Conservation (phyloP, 1,284 basidiomycete species). For the Microbotryomycetes sp. region DNA sequence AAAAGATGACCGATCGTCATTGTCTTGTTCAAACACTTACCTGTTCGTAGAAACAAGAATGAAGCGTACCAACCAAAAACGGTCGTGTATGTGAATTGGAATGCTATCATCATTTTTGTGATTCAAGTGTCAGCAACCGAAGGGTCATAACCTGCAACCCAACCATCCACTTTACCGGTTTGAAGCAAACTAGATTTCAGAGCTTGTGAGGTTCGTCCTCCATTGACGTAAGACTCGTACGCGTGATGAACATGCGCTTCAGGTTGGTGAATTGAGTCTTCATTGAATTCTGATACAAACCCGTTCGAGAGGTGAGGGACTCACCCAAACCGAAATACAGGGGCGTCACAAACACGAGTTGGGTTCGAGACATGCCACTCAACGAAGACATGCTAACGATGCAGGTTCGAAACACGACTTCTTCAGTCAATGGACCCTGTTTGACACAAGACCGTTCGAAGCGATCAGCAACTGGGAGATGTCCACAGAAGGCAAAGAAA, state of each 20-base stretch:
- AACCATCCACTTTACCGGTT: slow-evolving; percentile 63
- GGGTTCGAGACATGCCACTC: slow-evolving; percentile 51
- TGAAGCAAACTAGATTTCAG: slow-evolving; percentile 55
- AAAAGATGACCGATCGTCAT: neutral
- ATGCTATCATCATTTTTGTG: too few relatives aligned
- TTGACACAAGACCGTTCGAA: neutral
- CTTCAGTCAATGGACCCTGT: slow-evolving; percentile 85
- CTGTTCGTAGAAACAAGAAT: slow-evolving; percentile 76
- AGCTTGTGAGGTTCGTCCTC: slow-evolving; percentile 59
- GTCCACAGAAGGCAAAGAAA: slow-evolving; percentile 1
- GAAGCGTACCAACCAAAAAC: slow-evolving; percentile 85
- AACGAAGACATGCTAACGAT: slow-evolving; percentile 68
- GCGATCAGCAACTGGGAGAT: neutral
- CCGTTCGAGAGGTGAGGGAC: slow-evolving; percentile 33
- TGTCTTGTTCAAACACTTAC: slow-evolving; percentile 45
- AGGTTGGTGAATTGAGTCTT: neutral
- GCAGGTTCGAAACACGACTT: slow-evolving; percentile 83
- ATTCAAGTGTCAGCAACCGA: too few relatives aligned
- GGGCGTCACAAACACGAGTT: slow-evolving; percentile 72
- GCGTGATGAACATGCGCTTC: slow-evolving; percentile 88
- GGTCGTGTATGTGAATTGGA: slow-evolving; percentile 83
- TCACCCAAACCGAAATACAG: slow-evolving; percentile 80
- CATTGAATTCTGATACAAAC: neutral
- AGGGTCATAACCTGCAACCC: too few relatives aligned
- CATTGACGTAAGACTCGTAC: slow-evolving; percentile 68